These are phyloP conservation scores for Tolypocladium cylindrosporum DNA, from an alignment of 2,329 filamentous ascomycete genomes.

Conservation along the genomic window DNA sequence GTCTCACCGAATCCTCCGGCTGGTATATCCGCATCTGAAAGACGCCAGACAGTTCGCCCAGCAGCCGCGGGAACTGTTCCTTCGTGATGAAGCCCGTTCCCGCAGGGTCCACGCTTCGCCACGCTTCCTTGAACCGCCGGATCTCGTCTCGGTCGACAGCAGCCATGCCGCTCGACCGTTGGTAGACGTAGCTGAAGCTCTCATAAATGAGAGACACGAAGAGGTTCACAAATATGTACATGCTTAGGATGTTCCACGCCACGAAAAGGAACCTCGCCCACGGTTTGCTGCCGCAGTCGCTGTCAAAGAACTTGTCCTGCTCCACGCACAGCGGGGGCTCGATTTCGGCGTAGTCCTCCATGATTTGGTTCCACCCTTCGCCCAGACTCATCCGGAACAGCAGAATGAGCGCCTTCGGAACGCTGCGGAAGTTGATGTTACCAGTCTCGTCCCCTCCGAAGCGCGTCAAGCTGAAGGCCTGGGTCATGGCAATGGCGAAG, in stretches of 20 bases:
- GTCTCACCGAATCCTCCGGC: conserved; percentile 75
- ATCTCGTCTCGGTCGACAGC: conserved; percentile 90
- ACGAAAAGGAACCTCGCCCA: conserved; percentile 91
- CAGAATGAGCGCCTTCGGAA: conserved; percentile 86
- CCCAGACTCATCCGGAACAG: conserved; percentile 89
- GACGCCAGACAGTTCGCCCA: conserved; percentile 86
- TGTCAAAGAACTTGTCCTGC: conserved; percentile 62
- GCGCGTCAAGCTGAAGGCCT: conserved; percentile 88
- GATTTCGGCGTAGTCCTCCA: conserved; percentile 88
- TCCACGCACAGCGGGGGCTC: conserved; percentile 72
- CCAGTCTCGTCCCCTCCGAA: conserved; percentile 64
- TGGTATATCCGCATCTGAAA: conserved; percentile 98
- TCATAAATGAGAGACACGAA: conserved; percentile 99
- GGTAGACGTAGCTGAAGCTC: conserved; percentile 98
- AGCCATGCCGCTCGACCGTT: conserved; percentile 85
- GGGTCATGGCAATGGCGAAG: conserved; percentile 91
- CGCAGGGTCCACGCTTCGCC: conserved; percentile 88
- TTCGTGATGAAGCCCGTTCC: conserved; percentile 88
- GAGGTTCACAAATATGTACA: conserved; percentile 98
- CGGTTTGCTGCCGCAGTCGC: conserved; percentile 82
- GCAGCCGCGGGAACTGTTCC: conserved; percentile 75
- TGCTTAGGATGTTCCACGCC: conserved; percentile 97
- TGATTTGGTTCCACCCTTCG: conserved; percentile 92
- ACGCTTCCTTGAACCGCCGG: conserved; percentile 93
- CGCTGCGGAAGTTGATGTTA: conserved; percentile 86